Conservation (phyloP, 73 alveolate species). For the Paraurostyla sp. region DNA sequence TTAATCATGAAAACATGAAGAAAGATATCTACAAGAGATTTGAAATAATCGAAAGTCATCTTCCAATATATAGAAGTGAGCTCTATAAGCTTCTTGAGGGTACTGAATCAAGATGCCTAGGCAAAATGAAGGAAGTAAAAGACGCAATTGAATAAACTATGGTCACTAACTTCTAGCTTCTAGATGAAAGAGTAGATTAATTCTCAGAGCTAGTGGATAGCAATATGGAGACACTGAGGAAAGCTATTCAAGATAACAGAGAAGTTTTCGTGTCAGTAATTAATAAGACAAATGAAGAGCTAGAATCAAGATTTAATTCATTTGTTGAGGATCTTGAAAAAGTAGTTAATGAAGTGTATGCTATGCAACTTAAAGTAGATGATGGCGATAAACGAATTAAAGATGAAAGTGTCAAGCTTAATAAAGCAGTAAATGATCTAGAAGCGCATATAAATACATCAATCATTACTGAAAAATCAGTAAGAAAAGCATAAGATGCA, state of each 20-base stretch:
- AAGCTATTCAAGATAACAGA: slow-evolving; percentile 67
- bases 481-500: slow-evolving; percentile 63
- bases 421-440: slow-evolving; percentile 22
- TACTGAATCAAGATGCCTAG: slow-evolving; percentile 58
- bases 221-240: slow-evolving; percentile 68
- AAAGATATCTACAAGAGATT: slow-evolving; percentile 75
- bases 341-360: slow-evolving; percentile 61
- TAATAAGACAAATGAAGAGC: slow-evolving; percentile 60
- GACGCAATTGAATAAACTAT: slow-evolving; percentile 71
- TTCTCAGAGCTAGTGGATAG: slow-evolving; percentile 76
- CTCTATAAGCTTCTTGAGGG: slow-evolving; percentile 65
- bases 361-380: slow-evolving; percentile 48
- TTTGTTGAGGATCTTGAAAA: slow-evolving; percentile 75
- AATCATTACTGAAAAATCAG: slow-evolving; percentile 66
- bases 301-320: slow-evolving; percentile 26
- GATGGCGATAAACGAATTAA: neutral
- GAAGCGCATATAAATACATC: slow-evolving; percentile 70
- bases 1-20: slow-evolving; percentile 68
- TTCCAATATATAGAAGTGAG: slow-evolving; percentile 77
- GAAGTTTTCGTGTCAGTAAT: slow-evolving; percentile 65
- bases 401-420: slow-evolving; percentile 38
- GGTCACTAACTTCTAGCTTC: slow-evolving; percentile 61
- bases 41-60: slow-evolving; percentile 66
- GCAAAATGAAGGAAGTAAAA: slow-evolving; percentile 78
- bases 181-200: slow-evolving; percentile 78